Evolutionary conservation across 225 moss, liverwort and hornwort species (phyloP).

Genomic region (Marchantia paleacea): DNA sequence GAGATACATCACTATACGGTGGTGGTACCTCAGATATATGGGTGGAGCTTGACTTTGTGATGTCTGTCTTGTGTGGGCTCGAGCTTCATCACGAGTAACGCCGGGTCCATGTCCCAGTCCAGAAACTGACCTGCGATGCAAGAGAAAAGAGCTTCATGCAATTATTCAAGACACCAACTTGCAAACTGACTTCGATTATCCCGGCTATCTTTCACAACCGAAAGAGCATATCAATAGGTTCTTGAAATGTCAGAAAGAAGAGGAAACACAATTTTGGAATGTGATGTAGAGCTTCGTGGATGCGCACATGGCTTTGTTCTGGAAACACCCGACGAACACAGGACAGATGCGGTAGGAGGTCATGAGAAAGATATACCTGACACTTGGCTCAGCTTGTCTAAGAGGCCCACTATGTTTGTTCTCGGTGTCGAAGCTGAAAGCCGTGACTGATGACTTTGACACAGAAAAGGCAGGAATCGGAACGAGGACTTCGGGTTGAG

Average conservation of each 20-base stretch:
- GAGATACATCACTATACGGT: neutral
- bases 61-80: constrained; percentile 49
- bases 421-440: constrained; percentile 50
- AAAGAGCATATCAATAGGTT: neutral
- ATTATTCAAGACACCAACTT: neutral
- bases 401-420: constrained; percentile 42
- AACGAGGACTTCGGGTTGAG: constrained; percentile 24
- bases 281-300: too few relatives aligned
- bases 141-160: neutral
- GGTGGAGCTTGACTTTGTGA: constrained; percentile 57
- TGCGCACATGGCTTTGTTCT: too few relatives aligned
- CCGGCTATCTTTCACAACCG: neutral
- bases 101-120: constrained; percentile 24
- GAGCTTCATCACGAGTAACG: constrained; percentile 41
- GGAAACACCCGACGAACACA: too few relatives aligned
- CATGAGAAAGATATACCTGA: constrained; percentile 36
- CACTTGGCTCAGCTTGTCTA: constrained; percentile 44
- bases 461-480: constrained; percentile 25
- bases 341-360: neutral
- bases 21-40: constrained; percentile 55
- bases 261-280: too few relatives aligned
- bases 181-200: neutral
- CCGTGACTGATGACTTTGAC: constrained; percentile 30
- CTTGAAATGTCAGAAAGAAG: too few relatives aligned
- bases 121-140: constrained; percentile 46